These are phyloP conservation scores for Amanita inopinata DNA, from an alignment of 768 basidiomycete genomes.

Conservation along the genomic window DNA sequence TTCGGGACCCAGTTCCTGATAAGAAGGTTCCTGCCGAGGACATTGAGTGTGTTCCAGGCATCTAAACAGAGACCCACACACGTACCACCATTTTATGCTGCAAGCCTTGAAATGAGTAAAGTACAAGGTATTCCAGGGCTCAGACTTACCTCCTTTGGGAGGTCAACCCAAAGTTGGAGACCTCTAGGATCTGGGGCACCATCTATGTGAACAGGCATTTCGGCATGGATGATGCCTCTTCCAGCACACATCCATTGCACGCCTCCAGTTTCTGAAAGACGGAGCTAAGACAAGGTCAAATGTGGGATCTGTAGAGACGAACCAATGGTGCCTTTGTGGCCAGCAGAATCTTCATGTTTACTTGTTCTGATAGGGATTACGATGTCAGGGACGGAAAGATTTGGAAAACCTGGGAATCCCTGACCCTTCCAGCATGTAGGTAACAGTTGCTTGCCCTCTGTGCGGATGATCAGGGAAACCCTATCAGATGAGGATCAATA, in stretches of 20 bases:
- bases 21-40: slow-evolving; percentile 53
- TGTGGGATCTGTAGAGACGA: slow-evolving; percentile 1
- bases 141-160: slow-evolving; percentile 51
- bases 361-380: slow-evolving; percentile 48
- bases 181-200: slow-evolving; percentile 69
- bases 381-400: no score
- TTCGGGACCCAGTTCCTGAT: slow-evolving; percentile 69
- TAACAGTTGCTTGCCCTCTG: slow-evolving; percentile 80
- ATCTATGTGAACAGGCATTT: slow-evolving; percentile 75
- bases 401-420: no score
- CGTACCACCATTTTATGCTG: slow-evolving; percentile 70
- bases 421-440: slow-evolving; percentile 82
- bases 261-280: slow-evolving; percentile 51
- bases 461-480: slow-evolving; percentile 94
- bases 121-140: slow-evolving; percentile 13
- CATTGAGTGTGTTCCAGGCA: background rate
- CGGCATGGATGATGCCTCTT: slow-evolving; percentile 71
- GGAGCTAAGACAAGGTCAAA: background rate
- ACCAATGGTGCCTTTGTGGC: slow-evolving; percentile 68
- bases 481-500: slow-evolving; percentile 22
- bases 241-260: slow-evolving; percentile 95
- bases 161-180: slow-evolving; percentile 82
- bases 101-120: slow-evolving; percentile 16
- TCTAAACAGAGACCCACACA: background rate
- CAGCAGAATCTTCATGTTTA: slow-evolving; percentile 86